phyloP scores from a whole-genome alignment of 768 basidiomycete genomes.

The Leccinum olivaceopallidum region DNA sequence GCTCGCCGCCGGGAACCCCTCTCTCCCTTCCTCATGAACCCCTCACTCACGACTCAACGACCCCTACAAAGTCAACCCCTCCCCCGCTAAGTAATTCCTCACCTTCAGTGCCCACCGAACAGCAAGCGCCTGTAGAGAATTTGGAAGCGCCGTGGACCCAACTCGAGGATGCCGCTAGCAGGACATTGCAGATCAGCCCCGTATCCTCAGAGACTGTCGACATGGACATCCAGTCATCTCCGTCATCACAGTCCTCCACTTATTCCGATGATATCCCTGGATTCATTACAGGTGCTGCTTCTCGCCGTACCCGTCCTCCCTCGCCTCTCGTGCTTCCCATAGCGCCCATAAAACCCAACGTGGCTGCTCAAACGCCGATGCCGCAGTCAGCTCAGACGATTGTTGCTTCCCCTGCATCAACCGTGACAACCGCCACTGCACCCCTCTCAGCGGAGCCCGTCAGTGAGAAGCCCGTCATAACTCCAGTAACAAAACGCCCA shows the following conservation, averaged over 20 bases:
- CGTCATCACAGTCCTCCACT: constrained; percentile 25
- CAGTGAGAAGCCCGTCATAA: constrained; percentile 13
- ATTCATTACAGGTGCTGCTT: constrained; percentile 33
- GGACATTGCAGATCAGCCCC: constrained; percentile 31
- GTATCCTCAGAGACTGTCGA: constrained; percentile 36
- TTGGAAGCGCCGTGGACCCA: constrained; percentile 16
- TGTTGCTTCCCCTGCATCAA: constrained; percentile 21
- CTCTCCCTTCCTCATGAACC: constrained; percentile 19
- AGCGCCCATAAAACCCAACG: constrained; percentile 10
- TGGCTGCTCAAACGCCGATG: constrained; percentile 16
- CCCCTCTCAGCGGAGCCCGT: constrained; percentile 11
- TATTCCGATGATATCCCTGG: constrained; percentile 34
- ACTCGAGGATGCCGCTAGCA: constrained; percentile 30
- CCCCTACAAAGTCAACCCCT: constrained; percentile 8
- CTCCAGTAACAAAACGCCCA: constrained; percentile 17
- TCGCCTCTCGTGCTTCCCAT: constrained; percentile 28
- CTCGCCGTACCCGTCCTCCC: constrained; percentile 27
- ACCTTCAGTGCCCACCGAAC: constrained; percentile 16
- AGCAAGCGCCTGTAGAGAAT: constrained; percentile 22
- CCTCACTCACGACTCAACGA: constrained; percentile 4
- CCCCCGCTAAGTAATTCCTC: constrained; percentile 9
- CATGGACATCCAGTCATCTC: constrained; percentile 37
- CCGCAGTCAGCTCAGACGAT: constrained; percentile 16
- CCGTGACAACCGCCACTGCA: constrained; percentile 9
- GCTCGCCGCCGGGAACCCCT: constrained; percentile 45